These are phyloP conservation scores for Paramecium caudatum DNA, from an alignment of 73 alveolate genomes.

Conservation along the genomic window DNA sequence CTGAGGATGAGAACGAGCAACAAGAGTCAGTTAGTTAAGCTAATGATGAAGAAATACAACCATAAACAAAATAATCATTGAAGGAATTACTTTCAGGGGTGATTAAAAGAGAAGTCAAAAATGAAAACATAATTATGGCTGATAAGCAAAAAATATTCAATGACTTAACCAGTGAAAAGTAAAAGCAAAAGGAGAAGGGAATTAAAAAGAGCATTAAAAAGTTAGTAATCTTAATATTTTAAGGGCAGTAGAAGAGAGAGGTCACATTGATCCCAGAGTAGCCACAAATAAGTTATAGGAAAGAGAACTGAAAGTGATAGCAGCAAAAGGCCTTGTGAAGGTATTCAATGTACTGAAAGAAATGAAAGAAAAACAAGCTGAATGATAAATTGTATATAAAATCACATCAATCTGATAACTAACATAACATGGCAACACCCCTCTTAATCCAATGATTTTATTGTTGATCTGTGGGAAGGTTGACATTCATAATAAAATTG, in stretches of 20 bases:
- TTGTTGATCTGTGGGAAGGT: constrained; percentile 76
- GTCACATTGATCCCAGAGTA: constrained; percentile 52
- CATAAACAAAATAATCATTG: constrained; percentile 16
- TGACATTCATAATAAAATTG: constrained; percentile 89
- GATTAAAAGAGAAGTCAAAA: constrained; percentile 11
- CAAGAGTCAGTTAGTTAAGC: background rate
- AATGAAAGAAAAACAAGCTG: background rate
- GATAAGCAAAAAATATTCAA: constrained; percentile 32
- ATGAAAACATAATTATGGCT: constrained; percentile 18
- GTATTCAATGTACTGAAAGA: constrained; percentile 48
- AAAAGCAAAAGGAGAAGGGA: constrained; percentile 9
- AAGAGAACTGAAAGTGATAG: constrained; percentile 50
- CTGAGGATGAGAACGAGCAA: constrained; percentile 42
- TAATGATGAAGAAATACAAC: constrained; percentile 24
- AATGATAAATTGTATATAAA: no score
- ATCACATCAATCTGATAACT: constrained; percentile 69
- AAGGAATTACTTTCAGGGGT: background rate
- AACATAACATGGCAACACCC: constrained; percentile 96
- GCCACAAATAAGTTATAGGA: constrained; percentile 2
- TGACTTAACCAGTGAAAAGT: background rate
- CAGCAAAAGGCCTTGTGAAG: constrained; percentile 58
- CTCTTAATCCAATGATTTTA: constrained; percentile 99
- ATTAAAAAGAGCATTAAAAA: constrained; percentile 35
- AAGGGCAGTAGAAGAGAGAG: constrained; percentile 33
- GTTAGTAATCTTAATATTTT: background rate